These are phyloP conservation scores for Solanum chacoense DNA, from an alignment of 305 asterid genomes.

Conservation along the genomic window DNA sequence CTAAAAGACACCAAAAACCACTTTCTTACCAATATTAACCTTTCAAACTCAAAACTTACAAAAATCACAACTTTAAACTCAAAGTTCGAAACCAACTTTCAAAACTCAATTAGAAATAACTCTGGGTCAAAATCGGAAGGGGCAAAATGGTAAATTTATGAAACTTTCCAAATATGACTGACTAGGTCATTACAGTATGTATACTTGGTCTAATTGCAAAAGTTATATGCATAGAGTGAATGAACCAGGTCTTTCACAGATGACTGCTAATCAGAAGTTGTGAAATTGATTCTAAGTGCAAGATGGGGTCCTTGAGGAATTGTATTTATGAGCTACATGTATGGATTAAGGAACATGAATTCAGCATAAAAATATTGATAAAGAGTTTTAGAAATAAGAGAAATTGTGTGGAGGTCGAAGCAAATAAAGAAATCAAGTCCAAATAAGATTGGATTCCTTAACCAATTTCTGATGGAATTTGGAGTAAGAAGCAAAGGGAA, in stretches of 20 bases:
- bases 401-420: neutral
- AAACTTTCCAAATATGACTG: neutral
- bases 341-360: neutral
- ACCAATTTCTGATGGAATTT: neutral
- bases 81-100: neutral
- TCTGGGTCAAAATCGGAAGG: neutral
- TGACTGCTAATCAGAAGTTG: neutral
- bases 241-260: neutral
- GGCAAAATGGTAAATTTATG: neutral
- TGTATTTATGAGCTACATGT: neutral
- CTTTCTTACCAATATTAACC: neutral
- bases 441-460: neutral
- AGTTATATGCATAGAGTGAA: neutral
- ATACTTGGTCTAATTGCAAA: neutral
- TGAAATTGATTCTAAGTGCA: neutral
- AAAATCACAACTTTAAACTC: neutral
- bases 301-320: neutral
- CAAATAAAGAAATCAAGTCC: neutral
- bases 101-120: neutral
- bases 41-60: neutral
- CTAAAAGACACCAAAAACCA: neutral
- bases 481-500: neutral
- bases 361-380: neutral
- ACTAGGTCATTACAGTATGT: neutral
- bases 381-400: neutral